Evolutionary conservation across 805 yeast genomes (phyloP).

Genomic region (Candida boidinii): DNA sequence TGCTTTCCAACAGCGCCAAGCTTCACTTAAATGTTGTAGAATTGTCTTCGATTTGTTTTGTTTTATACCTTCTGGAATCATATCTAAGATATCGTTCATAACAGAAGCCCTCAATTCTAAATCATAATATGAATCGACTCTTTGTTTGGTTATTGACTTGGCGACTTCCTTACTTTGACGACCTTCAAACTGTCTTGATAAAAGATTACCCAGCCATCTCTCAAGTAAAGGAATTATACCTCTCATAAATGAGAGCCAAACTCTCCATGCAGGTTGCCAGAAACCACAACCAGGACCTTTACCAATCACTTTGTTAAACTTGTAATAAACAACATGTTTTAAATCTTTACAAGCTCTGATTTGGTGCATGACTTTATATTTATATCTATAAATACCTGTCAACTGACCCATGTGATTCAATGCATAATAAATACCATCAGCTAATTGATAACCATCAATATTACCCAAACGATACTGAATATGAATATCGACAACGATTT

Average conservation of each 20-base stretch:
- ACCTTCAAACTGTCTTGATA: conserved; percentile 94
- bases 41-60: conserved; percentile 82
- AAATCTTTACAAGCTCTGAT: conserved; percentile 92
- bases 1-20: conserved; percentile 99
- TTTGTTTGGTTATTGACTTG: conserved; percentile 89
- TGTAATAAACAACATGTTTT: conserved; percentile 82
- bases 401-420: conserved; percentile 91
- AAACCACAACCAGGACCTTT: conserved; percentile 99
- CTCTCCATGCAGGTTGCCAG: conserved; percentile 99
- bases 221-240: conserved; percentile 89
- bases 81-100: conserved; percentile 90
- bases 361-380: conserved; percentile 97
- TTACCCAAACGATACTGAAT: conserved; percentile 86
- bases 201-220: conserved; percentile 87
- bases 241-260: conserved; percentile 86
- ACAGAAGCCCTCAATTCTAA: conserved; percentile 89
- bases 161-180: conserved; percentile 86
- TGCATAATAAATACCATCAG: conserved; percentile 89
- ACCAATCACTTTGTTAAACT: conserved; percentile 80
- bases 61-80: conserved; percentile 92
- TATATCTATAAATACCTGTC: conserved; percentile 94
- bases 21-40: conserved; percentile 90
- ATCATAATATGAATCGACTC: conserved; percentile 93
- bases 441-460: conserved; percentile 86
- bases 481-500: conserved; percentile 86